Base-by-base conservation (phyloP, 106 monocot species). In the Acanthochlamys bracteata region DNA sequence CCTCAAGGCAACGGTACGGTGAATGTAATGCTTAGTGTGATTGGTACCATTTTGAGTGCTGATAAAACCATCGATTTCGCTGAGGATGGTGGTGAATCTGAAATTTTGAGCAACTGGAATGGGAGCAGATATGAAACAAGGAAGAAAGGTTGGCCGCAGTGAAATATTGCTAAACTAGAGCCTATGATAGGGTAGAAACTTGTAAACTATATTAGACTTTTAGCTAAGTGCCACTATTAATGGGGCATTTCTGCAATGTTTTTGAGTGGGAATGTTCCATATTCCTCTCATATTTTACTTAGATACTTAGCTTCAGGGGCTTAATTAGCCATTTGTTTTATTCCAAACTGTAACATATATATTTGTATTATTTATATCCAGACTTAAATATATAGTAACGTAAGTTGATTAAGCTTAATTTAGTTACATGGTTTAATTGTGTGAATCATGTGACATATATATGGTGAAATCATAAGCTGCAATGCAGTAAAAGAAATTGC, bases 21-120 rank as follows among this genome's bases (percentile, higher is more conserved):
- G 55, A 64, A 17, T 65, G 53, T 26, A 17, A 57, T 75, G 72
- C 62, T 74, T 49, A 49, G 55, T 39, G 17, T 63, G 25, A 40
- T 74, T 39, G 20, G 59, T 42, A 17, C 69, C 43, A 40, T 77
- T 17, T 71, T 77, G 63, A 63, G 63, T 41, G 42, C 42, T 11
- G 55, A 64, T 58, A 7, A 49, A 2, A 9, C 54, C 62, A 53
- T 40, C 53, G 17, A 55, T 63, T 57, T 59, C 71, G 71, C 67
- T n/a, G 39, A 49, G 72, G 46, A 12, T 49, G 17, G 1, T 17
- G 17, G 49, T 2, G 2, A 49, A 49, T 10, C 49, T 49, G 2
- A 17, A 2, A 49, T 1, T 49, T 49, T 17, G 49, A 14, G 49
- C 49, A 49, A 49, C 49, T 2, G 12, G 9, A 49, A 49, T 49